Evolutionary conservation across 2,329 filamentous ascomycete species (phyloP).

Genomic region (Colletotrichum agaves): DNA sequence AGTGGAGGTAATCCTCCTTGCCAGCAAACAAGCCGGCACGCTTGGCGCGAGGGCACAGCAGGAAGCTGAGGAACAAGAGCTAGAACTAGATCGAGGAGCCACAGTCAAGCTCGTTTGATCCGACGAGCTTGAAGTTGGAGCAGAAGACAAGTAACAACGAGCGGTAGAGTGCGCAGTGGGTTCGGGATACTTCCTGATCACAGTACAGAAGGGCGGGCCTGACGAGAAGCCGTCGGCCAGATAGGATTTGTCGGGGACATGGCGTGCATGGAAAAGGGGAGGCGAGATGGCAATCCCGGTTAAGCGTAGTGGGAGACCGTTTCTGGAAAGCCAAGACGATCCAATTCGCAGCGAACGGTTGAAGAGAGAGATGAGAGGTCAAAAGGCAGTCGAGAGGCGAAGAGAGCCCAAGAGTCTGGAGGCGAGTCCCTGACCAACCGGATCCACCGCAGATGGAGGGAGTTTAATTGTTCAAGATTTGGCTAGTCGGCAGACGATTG

Average conservation of each 20-base stretch:
- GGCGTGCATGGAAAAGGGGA: slow-evolving; percentile 30
- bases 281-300: slow-evolving; percentile 34
- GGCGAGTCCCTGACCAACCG: slow-evolving; percentile 32
- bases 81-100: slow-evolving; percentile 7
- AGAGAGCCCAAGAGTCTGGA: neutral
- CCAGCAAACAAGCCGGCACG: slow-evolving; percentile 14
- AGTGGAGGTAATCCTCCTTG: neutral
- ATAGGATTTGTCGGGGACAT: slow-evolving; percentile 11
- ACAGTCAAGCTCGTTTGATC: neutral
- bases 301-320: slow-evolving; percentile 18
- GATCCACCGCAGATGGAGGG: slow-evolving; percentile 22
- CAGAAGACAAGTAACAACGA: neutral
- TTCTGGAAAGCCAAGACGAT: slow-evolving; percentile 24
- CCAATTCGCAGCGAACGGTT: neutral
- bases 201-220: neutral
- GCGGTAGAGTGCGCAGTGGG: neutral
- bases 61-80: slow-evolving; percentile 13
- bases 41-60: slow-evolving; percentile 13
- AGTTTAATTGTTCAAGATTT: slow-evolving; percentile 17
- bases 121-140: neutral
- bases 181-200: slow-evolving; percentile 3
- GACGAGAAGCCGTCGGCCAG: slow-evolving; percentile 1
- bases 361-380: neutral
- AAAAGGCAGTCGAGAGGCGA: neutral
- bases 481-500: slow-evolving; percentile 14